Conservation (phyloP, 2,329 filamentous ascomycete species). For the Colletotrichum lupini region DNA sequence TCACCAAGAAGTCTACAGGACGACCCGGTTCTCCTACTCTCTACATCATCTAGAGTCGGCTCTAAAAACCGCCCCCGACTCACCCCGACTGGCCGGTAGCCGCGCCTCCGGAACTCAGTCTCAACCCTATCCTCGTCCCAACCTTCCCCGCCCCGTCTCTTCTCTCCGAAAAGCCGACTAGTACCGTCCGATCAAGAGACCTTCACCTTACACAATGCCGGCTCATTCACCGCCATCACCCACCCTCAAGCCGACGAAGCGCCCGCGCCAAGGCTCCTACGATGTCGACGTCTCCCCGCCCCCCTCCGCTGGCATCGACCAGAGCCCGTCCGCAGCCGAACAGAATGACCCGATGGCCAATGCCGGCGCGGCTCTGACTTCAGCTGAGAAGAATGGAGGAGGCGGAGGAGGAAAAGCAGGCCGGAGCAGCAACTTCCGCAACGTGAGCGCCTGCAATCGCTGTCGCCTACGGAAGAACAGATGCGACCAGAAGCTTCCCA, state of each 20-base stretch:
- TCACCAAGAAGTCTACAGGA: not conserved
- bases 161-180: not conserved
- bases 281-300: conserved; percentile 53
- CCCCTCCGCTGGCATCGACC: conserved; percentile 48
- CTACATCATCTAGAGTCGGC: conserved; percentile 5
- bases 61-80: not conserved
- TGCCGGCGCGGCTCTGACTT: conserved; percentile 42
- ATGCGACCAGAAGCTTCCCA: conserved; percentile 92
- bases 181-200: not conserved
- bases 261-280: conserved; percentile 65
- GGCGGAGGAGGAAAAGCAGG: conserved; percentile 54
- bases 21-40: not conserved
- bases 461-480: conserved; percentile 93
- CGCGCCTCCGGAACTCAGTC: conserved; percentile 1
- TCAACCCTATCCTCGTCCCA: not conserved
- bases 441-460: conserved; percentile 94
- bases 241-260: conserved; percentile 65
- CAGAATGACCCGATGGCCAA: conserved; percentile 39
- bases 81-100: not conserved
- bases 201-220: conserved; percentile 50
- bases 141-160: not conserved
- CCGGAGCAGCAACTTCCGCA: conserved; percentile 78
- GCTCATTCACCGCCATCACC: conserved; percentile 61
- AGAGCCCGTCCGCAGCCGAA: conserved; percentile 45
- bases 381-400: conserved; percentile 40